phyloP scores from a whole-genome alignment of 208 protist genomes.

The Angomonas deanei region DNA sequence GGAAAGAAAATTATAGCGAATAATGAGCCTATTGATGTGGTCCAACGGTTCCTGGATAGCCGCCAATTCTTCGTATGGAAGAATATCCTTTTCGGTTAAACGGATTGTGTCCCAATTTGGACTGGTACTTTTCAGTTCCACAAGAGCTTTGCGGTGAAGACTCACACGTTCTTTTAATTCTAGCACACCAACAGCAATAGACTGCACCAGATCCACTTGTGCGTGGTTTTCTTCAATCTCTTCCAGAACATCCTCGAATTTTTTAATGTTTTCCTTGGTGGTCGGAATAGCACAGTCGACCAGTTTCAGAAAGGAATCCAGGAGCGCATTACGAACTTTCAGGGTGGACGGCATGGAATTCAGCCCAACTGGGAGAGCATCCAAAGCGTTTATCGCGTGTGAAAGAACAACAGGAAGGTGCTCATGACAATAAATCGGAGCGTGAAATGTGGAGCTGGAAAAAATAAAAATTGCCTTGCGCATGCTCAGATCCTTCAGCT shows the following conservation, averaged over 20 bases:
- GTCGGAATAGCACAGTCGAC: conserved; percentile 68
- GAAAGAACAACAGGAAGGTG: conserved; percentile 80
- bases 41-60: conserved; percentile 66
- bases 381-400: conserved; percentile 55
- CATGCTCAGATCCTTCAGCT: conserved; percentile 53
- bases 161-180: conserved; percentile 81
- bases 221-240: conserved; percentile 67
- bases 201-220: conserved; percentile 61
- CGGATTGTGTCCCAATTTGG: conserved; percentile 27
- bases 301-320: conserved; percentile 64
- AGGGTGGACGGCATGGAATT: conserved; percentile 80
- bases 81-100: conserved; percentile 30
- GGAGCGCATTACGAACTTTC: conserved; percentile 63
- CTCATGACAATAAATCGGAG: conserved; percentile 74
- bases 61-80: conserved; percentile 49
- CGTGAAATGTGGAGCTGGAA: conserved; percentile 24
- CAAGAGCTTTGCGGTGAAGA: conserved; percentile 45
- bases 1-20: conserved; percentile 84
- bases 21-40: conserved; percentile 60
- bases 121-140: conserved; percentile 36
- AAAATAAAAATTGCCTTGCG: conserved; percentile 42
- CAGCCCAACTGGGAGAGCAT: conserved; percentile 76
- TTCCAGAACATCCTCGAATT: conserved; percentile 57
- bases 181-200: conserved; percentile 71
- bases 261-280: conserved; percentile 21